Evolutionary conservation across 495 filamentous ascomycete species (phyloP).

Genomic region (Daldinia childiae): DNA sequence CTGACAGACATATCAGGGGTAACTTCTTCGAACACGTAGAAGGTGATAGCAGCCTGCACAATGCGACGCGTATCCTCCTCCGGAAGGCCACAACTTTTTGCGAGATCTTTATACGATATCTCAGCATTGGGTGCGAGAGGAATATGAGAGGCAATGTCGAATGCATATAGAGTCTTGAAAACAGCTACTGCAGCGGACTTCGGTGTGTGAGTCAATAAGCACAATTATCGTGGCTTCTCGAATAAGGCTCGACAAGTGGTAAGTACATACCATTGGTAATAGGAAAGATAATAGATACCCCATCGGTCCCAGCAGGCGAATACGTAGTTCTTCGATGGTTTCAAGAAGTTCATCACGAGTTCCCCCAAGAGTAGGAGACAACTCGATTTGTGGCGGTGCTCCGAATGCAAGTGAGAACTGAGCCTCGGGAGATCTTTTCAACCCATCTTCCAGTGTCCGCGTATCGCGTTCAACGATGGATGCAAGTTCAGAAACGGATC

Average conservation of each 20-base stretch:
- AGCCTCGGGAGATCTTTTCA: conserved; percentile 31
- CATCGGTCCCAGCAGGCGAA: conserved; percentile 34
- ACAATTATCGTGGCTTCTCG: background rate
- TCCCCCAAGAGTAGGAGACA: conserved; percentile 23
- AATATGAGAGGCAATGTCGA: conserved; percentile 36
- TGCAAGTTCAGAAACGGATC: conserved; percentile 43
- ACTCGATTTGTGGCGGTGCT: conserved; percentile 11
- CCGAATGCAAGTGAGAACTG: conserved; percentile 40
- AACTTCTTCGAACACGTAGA: conserved; percentile 59
- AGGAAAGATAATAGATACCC: conserved; percentile 21
- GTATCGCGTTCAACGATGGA: conserved; percentile 34
- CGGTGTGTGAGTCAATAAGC: conserved; percentile 1
- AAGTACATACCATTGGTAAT: conserved; percentile 26
- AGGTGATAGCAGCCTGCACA: conserved; percentile 57
- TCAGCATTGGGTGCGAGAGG: conserved; percentile 17
- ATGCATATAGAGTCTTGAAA: conserved; percentile 30
- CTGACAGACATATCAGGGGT: conserved; percentile 53
- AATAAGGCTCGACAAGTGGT: background rate
- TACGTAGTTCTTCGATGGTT: conserved; percentile 38
- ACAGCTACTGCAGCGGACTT: conserved; percentile 30
- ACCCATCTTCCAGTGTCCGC: conserved; percentile 18
- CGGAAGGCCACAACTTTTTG: conserved; percentile 43
- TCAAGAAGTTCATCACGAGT: conserved; percentile 35
- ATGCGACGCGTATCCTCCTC: conserved; percentile 52
- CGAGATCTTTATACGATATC: conserved; percentile 51